A percentile compares a stretch with the other conserved stretches of the same genome.
These are phyloP conservation scores for Periconia digitata DNA, from an alignment of 2,329 filamentous ascomycete species.

Conservation along the genomic window DNA sequence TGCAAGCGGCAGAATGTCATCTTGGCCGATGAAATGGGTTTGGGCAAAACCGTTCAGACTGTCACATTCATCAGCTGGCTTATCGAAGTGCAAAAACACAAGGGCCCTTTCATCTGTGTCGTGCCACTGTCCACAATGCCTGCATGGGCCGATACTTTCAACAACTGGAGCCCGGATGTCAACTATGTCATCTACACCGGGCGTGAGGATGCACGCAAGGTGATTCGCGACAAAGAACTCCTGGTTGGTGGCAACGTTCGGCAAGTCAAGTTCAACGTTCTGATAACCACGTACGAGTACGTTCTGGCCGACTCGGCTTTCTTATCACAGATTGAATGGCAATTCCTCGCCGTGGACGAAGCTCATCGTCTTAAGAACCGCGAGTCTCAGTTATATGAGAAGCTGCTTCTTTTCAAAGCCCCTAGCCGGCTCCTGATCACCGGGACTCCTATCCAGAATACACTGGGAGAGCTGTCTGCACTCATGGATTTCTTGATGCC, in stretches of 20 bases:
- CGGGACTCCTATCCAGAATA: conserved; percentile 96
- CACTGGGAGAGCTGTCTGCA: conserved; percentile 86
- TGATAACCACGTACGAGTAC: conserved; percentile 97
- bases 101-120: conserved; percentile 96
- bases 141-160: conserved; percentile 97
- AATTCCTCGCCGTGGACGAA: conserved; percentile 94
- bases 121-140: conserved; percentile 96
- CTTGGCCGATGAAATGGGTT: conserved; percentile 96
- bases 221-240: conserved; percentile 88
- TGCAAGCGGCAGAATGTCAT: conserved; percentile 92
- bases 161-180: conserved; percentile 90
- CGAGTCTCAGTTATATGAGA: conserved; percentile 89
- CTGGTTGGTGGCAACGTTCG: conserved; percentile 82
- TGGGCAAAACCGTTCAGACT: conserved; percentile 97
- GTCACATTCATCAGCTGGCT: conserved; percentile 98
- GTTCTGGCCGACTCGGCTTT: conserved; percentile 84
- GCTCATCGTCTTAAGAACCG: conserved; percentile 96
- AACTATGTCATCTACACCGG: conserved; percentile 98
- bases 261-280: conserved; percentile 94
- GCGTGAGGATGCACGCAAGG: conserved; percentile 79
- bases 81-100: conserved; percentile 82
- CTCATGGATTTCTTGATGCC: conserved; percentile 96
- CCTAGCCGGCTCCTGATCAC: conserved; percentile 92
- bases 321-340: conserved; percentile 91
- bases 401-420: conserved; percentile 80